These are phyloP conservation scores for Mrakia frigida DNA, from an alignment of 768 basidiomycete genomes.

Conservation along the genomic window DNA sequence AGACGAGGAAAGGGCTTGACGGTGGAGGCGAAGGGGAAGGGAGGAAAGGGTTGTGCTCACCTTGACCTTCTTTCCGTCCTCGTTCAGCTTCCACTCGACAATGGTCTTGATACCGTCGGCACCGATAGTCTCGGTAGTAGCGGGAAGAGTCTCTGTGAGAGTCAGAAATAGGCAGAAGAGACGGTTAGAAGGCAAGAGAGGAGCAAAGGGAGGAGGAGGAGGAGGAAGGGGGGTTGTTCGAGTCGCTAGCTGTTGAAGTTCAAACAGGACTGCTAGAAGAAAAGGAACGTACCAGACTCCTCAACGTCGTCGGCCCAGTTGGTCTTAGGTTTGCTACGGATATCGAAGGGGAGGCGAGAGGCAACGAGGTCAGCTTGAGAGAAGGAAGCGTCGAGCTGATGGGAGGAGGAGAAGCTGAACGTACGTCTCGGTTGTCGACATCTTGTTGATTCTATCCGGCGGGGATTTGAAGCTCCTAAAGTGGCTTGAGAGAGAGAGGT, in stretches of 20 bases:
- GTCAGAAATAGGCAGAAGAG: conserved; percentile 11
- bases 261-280: neutral
- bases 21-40: neutral
- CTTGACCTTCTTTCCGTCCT: conserved; percentile 93
- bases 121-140: conserved; percentile 55
- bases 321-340: conserved; percentile 19
- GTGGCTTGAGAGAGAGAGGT: neutral
- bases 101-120: conserved; percentile 83
- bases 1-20: neutral
- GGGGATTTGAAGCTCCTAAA: neutral
- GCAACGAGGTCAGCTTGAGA: neutral
- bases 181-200: neutral
- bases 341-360: neutral
- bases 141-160: conserved; percentile 49
- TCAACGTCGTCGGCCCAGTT: conserved; percentile 81
- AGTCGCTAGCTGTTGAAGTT: neutral
- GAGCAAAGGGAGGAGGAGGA: neutral
- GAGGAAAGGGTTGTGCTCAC: conserved; percentile 47
- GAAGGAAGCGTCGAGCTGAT: conserved; percentile 9
- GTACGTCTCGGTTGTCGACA: conserved; percentile 10
- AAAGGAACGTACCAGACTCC: conserved; percentile 55
- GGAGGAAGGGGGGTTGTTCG: neutral
- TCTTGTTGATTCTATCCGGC: neutral
- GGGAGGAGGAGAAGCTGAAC: neutral
- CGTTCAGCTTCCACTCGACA: conserved; percentile 75